Evolutionary conservation across 257 asterid genomes (phyloP).

Genomic region (Anisodus acutangulus): DNA sequence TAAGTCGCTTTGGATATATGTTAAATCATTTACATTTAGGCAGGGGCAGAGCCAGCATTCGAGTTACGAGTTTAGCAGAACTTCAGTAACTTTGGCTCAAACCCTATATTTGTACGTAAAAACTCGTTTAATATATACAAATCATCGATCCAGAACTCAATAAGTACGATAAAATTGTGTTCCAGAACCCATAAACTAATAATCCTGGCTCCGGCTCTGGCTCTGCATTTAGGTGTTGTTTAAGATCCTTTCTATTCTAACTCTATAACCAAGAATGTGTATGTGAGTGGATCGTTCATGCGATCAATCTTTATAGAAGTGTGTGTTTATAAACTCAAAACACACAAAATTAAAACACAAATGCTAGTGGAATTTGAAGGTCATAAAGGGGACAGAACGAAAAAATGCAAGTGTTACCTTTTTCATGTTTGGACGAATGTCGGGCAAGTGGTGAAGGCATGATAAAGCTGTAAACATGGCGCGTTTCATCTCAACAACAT

Average conservation of each 20-base stretch:
- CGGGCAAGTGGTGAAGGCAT: constrained; percentile 84
- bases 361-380: not conserved
- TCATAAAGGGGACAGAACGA: not conserved
- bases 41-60: no score
- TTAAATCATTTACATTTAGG: no score
- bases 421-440: constrained; percentile 81
- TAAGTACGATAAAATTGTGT: no score
- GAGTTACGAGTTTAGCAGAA: no score
- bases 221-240: not conserved
- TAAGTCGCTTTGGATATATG: not conserved
- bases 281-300: not conserved
- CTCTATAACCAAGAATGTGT: not conserved
- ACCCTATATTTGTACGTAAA: no score
- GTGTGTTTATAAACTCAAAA: not conserved
- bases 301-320: not conserved
- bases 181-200: no score
- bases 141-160: no score
- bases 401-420: constrained; percentile 47
- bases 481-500: constrained; percentile 66
- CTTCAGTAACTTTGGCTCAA: no score
- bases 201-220: no score
- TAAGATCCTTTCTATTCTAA: not conserved
- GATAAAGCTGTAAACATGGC: constrained; percentile 74
- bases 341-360: not conserved
- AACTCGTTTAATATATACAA: no score